Evolutionary conservation across 352 stramenopile genomes (phyloP), one percentile per base, ranked within the genome.

Genomic region (Nothophytophthora sp.): DNA sequence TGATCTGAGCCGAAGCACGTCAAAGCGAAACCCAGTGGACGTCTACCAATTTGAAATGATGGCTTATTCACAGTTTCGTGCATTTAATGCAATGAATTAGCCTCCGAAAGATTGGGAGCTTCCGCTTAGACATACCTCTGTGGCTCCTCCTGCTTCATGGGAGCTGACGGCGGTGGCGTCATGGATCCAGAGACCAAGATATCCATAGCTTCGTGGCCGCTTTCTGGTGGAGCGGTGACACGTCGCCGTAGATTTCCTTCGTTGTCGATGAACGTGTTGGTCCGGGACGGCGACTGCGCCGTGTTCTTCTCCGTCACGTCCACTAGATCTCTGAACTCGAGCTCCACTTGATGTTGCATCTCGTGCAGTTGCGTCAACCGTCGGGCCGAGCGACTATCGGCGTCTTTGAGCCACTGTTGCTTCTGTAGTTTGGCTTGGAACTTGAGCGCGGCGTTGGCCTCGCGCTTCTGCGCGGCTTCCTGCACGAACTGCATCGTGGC

Each of bases 231-330:
- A 13, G 36, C 5, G 13, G 29, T 22, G 22, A 56, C 50, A n/a
- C 65, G 56, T 23, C 73, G 70, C 9, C 73, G 68, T 15, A 85
- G 42, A 38, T 87, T 87, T 0, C 73, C 73, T 12, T 73, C 56
- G 0, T 58, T 7, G 27, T 87, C 76, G 41, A 87, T 73, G 43
- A 71, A 87, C 13, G 62, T 55, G 33, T 68, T 53, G 15, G 54
- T 42, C 20, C 64, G 69, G 23, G 73, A 83, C 33, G 76, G 73
- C 9, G 62, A 77, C 6, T 25, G 13, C 5, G 44, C 32, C 13
- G 67, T 75, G 48, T 81, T 70, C 2, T 36, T 30, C 30, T 84
- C 68, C 1, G 66, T 83, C 6, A 78, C 39, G 36, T 78, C 66
- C 1, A 73, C 54, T 0, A 66, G 30, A 6, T 50, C 35, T 12